Evolutionary conservation across 495 filamentous ascomycete species (phyloP), one percentile per base, ranked within the genome.

Genomic region (Penicillium malachiteum): DNA sequence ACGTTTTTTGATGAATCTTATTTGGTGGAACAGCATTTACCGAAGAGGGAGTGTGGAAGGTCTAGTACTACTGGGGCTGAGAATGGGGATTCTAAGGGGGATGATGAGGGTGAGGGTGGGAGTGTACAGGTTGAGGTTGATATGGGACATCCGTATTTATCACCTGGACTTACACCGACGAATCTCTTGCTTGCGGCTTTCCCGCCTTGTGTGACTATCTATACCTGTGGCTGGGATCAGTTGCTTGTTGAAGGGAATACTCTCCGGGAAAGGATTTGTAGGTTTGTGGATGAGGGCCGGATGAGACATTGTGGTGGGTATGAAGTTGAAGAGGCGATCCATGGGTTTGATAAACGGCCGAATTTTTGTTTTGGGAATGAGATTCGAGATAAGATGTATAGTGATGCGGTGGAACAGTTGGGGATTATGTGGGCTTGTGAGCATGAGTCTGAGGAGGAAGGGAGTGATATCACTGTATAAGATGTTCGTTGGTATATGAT

Each of bases 301-400:
- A 56, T 60, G 58, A 18, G 0, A 9, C 44, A 55, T 54, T 52
- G 59, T 16, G 59, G 62, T 1, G 62, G 62, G 14, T 49, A 52
- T 42, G 52, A 52, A 26, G 37, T 67, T 48, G 62, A 65, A 41
- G 59, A 55, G 32, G 52, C 46, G n/a, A 14, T 63, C 41, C 65
- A 67, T 65, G 62, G 58, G 14, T 67, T 67, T 58, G 65, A 67
- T 55, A 67, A 67, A 55, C 65, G 45, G 48, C 62, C 65, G 21
- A 60, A 49, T 0, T 62, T 67, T 51, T 59, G 54, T 34, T 50
- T 48, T 33, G 56, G 54, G 12, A 56, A 59, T 58, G 12, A 30
- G 8, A 16, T 3, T 13, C 18, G 64, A 21, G 61, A 65, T 17
- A 41, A 10, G 26, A 60, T 67, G 62, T 65, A 62, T 51, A 51